Base-by-base conservation (phyloP, 2,329 filamentous ascomycete species). In the Aspergillus arachidicola region DNA sequence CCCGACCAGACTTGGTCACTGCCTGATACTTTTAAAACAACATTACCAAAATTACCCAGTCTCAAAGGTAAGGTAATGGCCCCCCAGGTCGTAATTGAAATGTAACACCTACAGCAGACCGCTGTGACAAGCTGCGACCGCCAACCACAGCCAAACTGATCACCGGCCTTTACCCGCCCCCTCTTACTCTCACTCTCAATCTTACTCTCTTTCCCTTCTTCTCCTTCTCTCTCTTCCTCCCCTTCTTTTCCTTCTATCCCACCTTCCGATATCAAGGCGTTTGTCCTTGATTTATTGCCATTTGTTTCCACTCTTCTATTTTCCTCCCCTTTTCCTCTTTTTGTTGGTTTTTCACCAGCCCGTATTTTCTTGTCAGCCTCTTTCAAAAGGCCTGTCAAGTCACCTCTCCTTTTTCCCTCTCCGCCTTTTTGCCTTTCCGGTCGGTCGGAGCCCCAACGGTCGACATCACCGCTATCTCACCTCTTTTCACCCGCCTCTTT, bases 381-480 rank as follows among this genome's bases (percentile, higher is more conserved):
- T 59, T 60, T 36, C 57, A 61, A 66, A 66, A 59, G 64, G 64
- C 60, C 21, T 23, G 21, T 38, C n/a, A 55, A 56, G 62, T 66
- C 65, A 64, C 53, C 61, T 59, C 60, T 66, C 64, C 64, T 64
- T 58, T 61, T 64, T 65, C 55, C 54, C 59, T 66, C 66, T 66
- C 69, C 67, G 64, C 69, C 66, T 69, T 68, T 66, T 68, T 64
- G 23, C 64, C 60, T 63, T 62, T 58, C 61, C 67, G 59, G 62
- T 68, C 64, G 55, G 63, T 62, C 60, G 51, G 46, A 58, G 48
- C 60, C 64, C 59, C 65, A 65, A 56, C 58, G 57, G 61, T 66
- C 67, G 66, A 70, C 69, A 70, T 72, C 66, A 69, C 69, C 59
- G 60, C 65, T 65, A 68, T 64, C 66, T 62, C 63, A 68, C 64